phyloP scores from a whole-genome alignment of 331 rosid genomes.

The Quercus phellos region DNA sequence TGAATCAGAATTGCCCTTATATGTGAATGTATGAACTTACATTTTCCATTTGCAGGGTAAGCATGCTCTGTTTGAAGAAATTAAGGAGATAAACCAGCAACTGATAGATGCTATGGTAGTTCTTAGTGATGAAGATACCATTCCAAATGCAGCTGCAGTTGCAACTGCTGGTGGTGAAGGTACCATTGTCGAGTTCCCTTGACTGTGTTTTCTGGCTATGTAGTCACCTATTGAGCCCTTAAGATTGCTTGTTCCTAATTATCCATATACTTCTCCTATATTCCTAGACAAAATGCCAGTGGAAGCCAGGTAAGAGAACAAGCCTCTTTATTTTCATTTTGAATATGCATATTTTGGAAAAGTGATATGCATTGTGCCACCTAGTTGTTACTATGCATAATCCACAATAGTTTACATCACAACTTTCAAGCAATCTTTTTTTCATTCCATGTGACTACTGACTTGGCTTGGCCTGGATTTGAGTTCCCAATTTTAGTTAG shows the following conservation, averaged over 20 bases:
- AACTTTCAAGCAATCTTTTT: too few relatives aligned
- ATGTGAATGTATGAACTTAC: neutral
- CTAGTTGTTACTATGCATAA: too few relatives aligned
- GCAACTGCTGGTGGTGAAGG: conserved; percentile 15
- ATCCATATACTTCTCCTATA: conserved; percentile 28
- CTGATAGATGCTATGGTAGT: conserved; percentile 28
- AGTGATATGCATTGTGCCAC: neutral
- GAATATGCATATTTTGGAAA: neutral
- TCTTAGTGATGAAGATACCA: conserved; percentile 18
- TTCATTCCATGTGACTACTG: too few relatives aligned
- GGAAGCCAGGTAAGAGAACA: conserved; percentile 24
- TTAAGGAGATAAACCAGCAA: conserved; percentile 27
- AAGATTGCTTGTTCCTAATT: conserved; percentile 33
- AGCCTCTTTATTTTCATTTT: neutral
- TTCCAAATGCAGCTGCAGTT: neutral
- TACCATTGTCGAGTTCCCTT: conserved; percentile 16
- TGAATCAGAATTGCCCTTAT: neutral
- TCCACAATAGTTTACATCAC: too few relatives aligned
- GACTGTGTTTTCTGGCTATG: conserved; percentile 15
- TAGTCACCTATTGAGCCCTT: conserved; percentile 31
- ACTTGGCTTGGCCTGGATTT: too few relatives aligned
- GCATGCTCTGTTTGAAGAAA: conserved; percentile 25
- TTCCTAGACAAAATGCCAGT: conserved; percentile 21
- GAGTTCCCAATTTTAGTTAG: too few relatives aligned
- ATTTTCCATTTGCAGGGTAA: conserved; percentile 30